These are phyloP conservation scores for Candida tetrigidarum DNA, from an alignment of 1,139 yeast species.

Conservation along the genomic window DNA sequence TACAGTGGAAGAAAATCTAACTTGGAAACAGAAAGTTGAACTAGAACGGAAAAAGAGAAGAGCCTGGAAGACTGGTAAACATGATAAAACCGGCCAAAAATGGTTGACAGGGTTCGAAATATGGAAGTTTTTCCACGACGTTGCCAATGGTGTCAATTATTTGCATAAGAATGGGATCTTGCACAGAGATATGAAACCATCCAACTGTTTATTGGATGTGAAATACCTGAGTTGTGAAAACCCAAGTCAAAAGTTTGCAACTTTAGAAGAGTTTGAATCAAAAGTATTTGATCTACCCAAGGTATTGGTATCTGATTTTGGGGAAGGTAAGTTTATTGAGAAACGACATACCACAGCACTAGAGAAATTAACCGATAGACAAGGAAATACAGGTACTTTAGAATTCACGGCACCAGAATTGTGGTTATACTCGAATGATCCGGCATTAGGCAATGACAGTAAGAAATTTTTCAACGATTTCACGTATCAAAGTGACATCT, in stretches of 20 bases:
- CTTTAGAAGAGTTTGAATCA: constrained; percentile 24
- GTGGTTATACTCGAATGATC: constrained; percentile 40
- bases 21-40: constrained; percentile 33
- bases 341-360: constrained; percentile 24
- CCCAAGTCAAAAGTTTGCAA: constrained; percentile 15
- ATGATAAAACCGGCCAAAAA: constrained; percentile 8
- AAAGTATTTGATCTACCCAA: constrained; percentile 53
- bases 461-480: constrained; percentile 50
- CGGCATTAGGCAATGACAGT: constrained; percentile 20
- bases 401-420: constrained; percentile 90
- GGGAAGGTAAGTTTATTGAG: constrained; percentile 80
- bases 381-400: constrained; percentile 83
- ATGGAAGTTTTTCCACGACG: constrained; percentile 68
- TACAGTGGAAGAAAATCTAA: constrained; percentile 24
- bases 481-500: constrained; percentile 74
- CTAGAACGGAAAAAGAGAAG: constrained; percentile 28
- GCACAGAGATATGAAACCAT: constrained; percentile 88
- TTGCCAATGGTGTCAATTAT: constrained; percentile 69
- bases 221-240: constrained; percentile 23
- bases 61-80: constrained; percentile 11
- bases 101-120: constrained; percentile 48
- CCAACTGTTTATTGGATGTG: constrained; percentile 71
- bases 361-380: constrained; percentile 25
- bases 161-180: constrained; percentile 75
- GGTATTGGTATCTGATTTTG: constrained; percentile 84